Conservation (phyloP, 1,139 yeast genomes). For the Sugiyamaella neomexicana region DNA sequence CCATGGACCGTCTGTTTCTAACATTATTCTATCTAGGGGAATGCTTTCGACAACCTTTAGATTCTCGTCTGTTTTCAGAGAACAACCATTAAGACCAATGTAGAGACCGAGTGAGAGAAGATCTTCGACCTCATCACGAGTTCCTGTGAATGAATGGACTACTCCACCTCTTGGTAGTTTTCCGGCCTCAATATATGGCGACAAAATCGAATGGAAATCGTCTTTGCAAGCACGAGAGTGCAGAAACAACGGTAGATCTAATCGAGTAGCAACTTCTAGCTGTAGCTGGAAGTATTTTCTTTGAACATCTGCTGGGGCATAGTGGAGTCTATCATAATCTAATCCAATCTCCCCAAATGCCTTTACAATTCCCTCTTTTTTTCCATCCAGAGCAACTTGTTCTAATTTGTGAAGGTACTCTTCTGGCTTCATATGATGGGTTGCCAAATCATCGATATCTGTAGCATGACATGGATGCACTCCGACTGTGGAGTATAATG, state of each 20-base stretch:
- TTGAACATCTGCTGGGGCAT: conserved; percentile 69
- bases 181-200: conserved; percentile 52
- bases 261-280: conserved; percentile 54
- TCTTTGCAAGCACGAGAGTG: conserved; percentile 89
- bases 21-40: conserved; percentile 67
- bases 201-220: conserved; percentile 66
- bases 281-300: conserved; percentile 66
- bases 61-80: conserved; percentile 75
- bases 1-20: conserved; percentile 99
- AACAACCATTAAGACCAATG: conserved; percentile 90
- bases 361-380: conserved; percentile 48
- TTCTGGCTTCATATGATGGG: conserved; percentile 50
- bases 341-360: conserved; percentile 94
- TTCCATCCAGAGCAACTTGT: conserved; percentile 52
- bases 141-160: conserved; percentile 93
- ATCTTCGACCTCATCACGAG: conserved; percentile 56
- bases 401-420: conserved; percentile 52
- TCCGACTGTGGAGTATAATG: conserved; percentile 71
- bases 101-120: conserved; percentile 61
- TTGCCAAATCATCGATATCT: conserved; percentile 56
- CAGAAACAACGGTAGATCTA: conserved; percentile 72
- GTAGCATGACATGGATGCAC: conserved; percentile 91
- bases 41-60: conserved; percentile 61
- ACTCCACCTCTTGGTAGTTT: conserved; percentile 55
- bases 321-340: conserved; percentile 86